Evolutionary conservation across 192 early-diverging fungal genomes (phyloP).

Genomic region (Umbelopsis sp.): DNA sequence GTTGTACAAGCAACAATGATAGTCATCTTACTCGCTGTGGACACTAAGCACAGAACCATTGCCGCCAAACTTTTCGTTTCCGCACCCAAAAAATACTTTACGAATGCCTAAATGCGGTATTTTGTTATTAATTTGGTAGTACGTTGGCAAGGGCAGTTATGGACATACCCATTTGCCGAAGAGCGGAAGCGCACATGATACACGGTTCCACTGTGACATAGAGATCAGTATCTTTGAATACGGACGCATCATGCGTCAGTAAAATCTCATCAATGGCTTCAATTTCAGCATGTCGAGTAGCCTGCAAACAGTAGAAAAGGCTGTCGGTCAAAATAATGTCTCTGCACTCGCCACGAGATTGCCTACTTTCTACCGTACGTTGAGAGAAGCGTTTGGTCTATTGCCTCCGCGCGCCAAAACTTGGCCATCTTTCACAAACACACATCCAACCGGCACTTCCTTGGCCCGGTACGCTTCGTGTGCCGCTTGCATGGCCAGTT

Average conservation of each 20-base stretch:
- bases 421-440: slow-evolving; percentile 73
- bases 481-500: slow-evolving; percentile 51
- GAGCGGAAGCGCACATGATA: slow-evolving; percentile 95
- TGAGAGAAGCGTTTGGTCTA: slow-evolving; percentile 81
- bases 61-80: slow-evolving; percentile 96
- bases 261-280: slow-evolving; percentile 87
- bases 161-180: slow-evolving; percentile 70
- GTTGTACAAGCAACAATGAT: background rate
- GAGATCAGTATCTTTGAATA: slow-evolving; percentile 59
- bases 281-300: slow-evolving; percentile 93
- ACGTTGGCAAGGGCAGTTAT: background rate
- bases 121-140: background rate
- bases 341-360: background rate
- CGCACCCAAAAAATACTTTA: slow-evolving; percentile 90
- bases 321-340: background rate
- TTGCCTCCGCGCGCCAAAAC: slow-evolving; percentile 88
- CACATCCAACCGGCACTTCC: slow-evolving; percentile 97
- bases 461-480: slow-evolving; percentile 78
- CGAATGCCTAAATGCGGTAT: slow-evolving; percentile 56
- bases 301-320: slow-evolving; percentile 47
- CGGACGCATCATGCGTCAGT: slow-evolving; percentile 31
- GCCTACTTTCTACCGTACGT: slow-evolving; percentile 57
- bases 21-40: slow-evolving; percentile 64
- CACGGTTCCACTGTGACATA: slow-evolving; percentile 99
- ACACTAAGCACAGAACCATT: slow-evolving; percentile 89